Conservation (phyloP, 768 basidiomycete species). For the Tremella yokohamensis region DNA sequence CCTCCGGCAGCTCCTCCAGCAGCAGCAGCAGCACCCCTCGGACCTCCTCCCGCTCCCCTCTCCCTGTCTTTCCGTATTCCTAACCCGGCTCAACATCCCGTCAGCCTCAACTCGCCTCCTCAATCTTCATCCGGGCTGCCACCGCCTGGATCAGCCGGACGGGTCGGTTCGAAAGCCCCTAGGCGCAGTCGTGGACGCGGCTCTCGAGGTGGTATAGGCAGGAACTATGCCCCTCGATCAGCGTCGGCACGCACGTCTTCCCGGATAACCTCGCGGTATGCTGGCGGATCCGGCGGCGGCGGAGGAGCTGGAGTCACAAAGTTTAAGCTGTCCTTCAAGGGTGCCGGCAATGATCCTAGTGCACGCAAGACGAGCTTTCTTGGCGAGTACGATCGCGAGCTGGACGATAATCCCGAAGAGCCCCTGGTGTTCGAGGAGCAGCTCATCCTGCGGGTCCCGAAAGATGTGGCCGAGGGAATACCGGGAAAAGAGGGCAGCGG, state of each 20-base stretch:
- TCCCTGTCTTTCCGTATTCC: no score
- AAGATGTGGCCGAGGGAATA: constrained; percentile 56
- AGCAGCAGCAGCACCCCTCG: no score
- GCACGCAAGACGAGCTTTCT: constrained; percentile 71
- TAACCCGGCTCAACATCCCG: no score
- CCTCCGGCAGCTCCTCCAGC: no score
- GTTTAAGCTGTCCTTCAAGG: constrained; percentile 35
- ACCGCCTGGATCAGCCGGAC: no score
- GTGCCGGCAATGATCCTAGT: constrained; percentile 8
- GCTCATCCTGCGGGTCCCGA: constrained; percentile 84
- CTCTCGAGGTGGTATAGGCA: not conserved
- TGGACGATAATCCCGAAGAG: constrained; percentile 88
- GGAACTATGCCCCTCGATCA: not conserved
- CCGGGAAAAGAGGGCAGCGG: constrained; percentile 19
- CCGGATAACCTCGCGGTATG: not conserved
- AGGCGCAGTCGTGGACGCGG: no score
- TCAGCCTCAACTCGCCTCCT: no score
- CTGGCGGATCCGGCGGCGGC: not conserved
- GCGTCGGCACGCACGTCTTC: not conserved
- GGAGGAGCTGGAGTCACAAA: constrained; percentile 10
- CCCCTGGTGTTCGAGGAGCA: constrained; percentile 96
- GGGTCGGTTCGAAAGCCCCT: no score
- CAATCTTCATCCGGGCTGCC: no score
- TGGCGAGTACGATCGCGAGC: constrained; percentile 85
- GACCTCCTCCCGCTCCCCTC: no score